Conservation (phyloP, 768 basidiomycete species). For the Lentinus brumalis region DNA sequence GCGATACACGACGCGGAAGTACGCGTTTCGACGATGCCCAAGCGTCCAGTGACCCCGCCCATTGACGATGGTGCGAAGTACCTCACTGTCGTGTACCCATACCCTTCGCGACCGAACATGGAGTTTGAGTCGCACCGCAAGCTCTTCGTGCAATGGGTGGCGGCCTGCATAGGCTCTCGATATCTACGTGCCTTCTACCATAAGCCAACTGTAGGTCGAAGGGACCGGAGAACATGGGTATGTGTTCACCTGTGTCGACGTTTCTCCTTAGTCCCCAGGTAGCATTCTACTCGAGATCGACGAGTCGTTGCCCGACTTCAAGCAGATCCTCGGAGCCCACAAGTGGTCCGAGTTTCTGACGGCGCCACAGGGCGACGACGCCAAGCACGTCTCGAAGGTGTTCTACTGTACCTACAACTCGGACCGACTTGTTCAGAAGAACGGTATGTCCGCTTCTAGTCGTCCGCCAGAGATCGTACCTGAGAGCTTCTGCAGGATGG, state of each 20-base stretch:
- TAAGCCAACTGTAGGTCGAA: constrained; percentile 44
- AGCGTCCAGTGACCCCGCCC: constrained; percentile 44
- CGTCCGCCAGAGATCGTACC: background rate
- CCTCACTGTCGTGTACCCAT: constrained; percentile 47
- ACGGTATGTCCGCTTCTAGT: constrained; percentile 34
- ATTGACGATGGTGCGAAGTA: constrained; percentile 47
- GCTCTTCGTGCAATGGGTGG: constrained; percentile 46
- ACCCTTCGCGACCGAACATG: constrained; percentile 45
- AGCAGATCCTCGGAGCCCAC: constrained; percentile 44
- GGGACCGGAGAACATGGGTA: background rate
- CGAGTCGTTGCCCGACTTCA: constrained; percentile 33
- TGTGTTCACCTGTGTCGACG: constrained; percentile 1
- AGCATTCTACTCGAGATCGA: constrained; percentile 48
- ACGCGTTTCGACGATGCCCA: constrained; percentile 35
- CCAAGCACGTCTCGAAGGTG: constrained; percentile 32
- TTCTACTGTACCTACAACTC: constrained; percentile 43
- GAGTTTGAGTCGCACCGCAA: constrained; percentile 38
- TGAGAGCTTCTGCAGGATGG: constrained; percentile 40
- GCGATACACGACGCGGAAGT: too few species aligned
- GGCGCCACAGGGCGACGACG: constrained; percentile 34
- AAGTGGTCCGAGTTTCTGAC: constrained; percentile 43
- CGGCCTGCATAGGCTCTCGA: constrained; percentile 38
- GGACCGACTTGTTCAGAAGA: constrained; percentile 46
- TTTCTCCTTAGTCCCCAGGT: constrained; percentile 38
- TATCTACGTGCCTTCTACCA: constrained; percentile 43